Conservation (phyloP, 2,329 filamentous ascomycete genomes). For the Exophiala mesophila region DNA sequence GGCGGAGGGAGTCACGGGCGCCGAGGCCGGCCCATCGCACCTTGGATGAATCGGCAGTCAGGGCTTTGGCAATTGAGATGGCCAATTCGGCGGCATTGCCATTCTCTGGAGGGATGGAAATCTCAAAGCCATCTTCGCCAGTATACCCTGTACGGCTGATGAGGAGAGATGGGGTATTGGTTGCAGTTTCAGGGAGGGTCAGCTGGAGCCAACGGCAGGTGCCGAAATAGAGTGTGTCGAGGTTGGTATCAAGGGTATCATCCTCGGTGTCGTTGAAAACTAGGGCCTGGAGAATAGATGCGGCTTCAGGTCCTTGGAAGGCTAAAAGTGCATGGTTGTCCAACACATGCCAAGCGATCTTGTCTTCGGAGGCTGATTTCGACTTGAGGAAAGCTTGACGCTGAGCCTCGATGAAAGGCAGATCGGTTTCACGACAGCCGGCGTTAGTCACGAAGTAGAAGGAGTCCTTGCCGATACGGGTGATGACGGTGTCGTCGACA, state of each 20-base stretch:
- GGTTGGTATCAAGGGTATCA: conserved; percentile 42
- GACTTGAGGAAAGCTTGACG: conserved; percentile 57
- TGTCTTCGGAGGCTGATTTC: conserved; percentile 41
- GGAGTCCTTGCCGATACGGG: conserved; percentile 63
- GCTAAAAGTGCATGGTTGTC: conserved; percentile 75
- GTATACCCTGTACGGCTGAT: conserved; percentile 92
- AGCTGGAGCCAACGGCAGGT: conserved; percentile 64
- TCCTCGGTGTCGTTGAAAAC: conserved; percentile 49
- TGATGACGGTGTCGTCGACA: conserved; percentile 89
- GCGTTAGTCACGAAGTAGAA: conserved; percentile 98
- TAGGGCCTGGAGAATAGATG: conserved; percentile 61
- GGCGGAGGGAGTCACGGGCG: conserved; percentile 81
- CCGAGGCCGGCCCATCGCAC: conserved; percentile 82
- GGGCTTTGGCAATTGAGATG: conserved; percentile 57
- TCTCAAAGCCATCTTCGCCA: conserved; percentile 96
- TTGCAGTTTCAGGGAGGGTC: conserved; percentile 52
- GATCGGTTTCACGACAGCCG: conserved; percentile 83
- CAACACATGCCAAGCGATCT: conserved; percentile 65
- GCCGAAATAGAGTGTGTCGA: conserved; percentile 76
- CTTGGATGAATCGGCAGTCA: conserved; percentile 61
- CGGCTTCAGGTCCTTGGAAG: conserved; percentile 78
- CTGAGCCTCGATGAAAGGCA: conserved; percentile 67
- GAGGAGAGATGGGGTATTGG: conserved; percentile 53
- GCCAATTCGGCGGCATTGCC: conserved; percentile 47
- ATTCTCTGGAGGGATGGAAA: conserved; percentile 69